Base-by-base conservation (phyloP, 176 grass and related monocot species). In the Rhynchospora pubera region DNA sequence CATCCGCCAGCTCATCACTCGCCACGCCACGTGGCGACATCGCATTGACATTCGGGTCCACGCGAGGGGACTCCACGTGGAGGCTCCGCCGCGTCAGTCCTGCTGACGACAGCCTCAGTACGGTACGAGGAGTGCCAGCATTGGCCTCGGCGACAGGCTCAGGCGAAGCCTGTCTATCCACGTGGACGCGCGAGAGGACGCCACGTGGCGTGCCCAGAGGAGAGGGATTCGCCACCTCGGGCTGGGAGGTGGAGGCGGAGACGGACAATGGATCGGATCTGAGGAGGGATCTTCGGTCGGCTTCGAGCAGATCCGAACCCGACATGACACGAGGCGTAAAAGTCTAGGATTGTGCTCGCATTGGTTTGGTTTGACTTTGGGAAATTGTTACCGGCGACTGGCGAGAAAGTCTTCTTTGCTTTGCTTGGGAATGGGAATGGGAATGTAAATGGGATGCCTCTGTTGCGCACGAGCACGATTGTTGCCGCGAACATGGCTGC, bases 1-100 rank as follows among this genome's bases (percentile, higher is more conserved):
- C 96, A 9, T 99, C 92, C 0, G 87, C 89, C 55, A 99, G 87
- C 60, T 87, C 90, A 65, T 94, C 95, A 85, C 7, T 94, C 89
- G 84, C 91, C 87, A 50, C 75, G 71, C 74, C 91, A 71, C 85
- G 84, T 76, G 43, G 90, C 82, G 52, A 60, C 10, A 26, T 65
- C 6, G 77, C 51, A 75, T 85, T 84, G 44, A 26, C 87, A 16
- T 47, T 23, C 18, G 59, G 48, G 58, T 51, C 85, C n/a, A 64
- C 32, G 21, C 71, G 39, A 1, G 78, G 56, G 6, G 45, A 43
- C 24, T 51, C 67, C 15, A 52, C 68, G 77, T 34, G 48, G 51
- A 39, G 79, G 13, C 58, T 65, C 30, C 61, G 43, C 87, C 28
- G 34, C 18, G 76, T 82, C 60, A 79, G 45, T 78, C 26, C 89